Evolutionary conservation across 495 filamentous ascomycete species (phyloP).

Genomic region (Trichoderma gamsii): DNA sequence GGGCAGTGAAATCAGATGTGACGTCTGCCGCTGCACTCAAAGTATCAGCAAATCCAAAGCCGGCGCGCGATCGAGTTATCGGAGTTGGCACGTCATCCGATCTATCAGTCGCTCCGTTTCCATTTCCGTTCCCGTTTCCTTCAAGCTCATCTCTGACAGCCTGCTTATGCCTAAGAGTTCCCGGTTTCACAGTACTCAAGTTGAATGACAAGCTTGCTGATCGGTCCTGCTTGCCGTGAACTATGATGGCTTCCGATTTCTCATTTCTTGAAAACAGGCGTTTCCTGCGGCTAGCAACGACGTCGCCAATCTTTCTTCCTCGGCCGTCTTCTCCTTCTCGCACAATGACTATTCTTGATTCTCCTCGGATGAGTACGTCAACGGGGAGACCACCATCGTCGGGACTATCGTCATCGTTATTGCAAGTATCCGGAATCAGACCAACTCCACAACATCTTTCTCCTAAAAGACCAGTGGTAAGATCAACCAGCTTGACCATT

Average conservation of each 20-base stretch:
- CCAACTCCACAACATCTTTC: conserved; percentile 56
- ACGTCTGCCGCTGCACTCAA: conserved; percentile 37
- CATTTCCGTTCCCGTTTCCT: conserved; percentile 5
- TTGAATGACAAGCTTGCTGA: conserved; percentile 36
- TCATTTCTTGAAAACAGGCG: conserved; percentile 29
- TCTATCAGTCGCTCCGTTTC: neutral
- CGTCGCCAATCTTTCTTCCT: conserved; percentile 30
- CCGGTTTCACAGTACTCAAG: conserved; percentile 32
- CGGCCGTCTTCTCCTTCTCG: conserved; percentile 38
- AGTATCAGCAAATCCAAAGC: conserved; percentile 40
- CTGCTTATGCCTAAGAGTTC: conserved; percentile 18
- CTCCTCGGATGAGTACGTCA: conserved; percentile 59
- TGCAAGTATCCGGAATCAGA: conserved; percentile 42
- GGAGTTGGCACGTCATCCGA: conserved; percentile 7
- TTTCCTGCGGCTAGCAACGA: conserved; percentile 25
- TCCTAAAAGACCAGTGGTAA: conserved; percentile 54
- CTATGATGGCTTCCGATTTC: conserved; percentile 24
- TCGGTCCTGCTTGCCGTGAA: conserved; percentile 17
- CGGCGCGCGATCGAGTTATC: conserved; percentile 22
- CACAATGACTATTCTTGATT: conserved; percentile 57
- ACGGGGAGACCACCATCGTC: conserved; percentile 31
- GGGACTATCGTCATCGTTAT: conserved; percentile 21
- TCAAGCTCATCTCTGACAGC: conserved; percentile 22
- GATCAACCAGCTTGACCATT: conserved; percentile 42
- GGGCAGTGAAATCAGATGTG: conserved; percentile 35